Base-by-base conservation (phyloP, 169 alveolate species). In the Plasmodium vivax region DNA sequence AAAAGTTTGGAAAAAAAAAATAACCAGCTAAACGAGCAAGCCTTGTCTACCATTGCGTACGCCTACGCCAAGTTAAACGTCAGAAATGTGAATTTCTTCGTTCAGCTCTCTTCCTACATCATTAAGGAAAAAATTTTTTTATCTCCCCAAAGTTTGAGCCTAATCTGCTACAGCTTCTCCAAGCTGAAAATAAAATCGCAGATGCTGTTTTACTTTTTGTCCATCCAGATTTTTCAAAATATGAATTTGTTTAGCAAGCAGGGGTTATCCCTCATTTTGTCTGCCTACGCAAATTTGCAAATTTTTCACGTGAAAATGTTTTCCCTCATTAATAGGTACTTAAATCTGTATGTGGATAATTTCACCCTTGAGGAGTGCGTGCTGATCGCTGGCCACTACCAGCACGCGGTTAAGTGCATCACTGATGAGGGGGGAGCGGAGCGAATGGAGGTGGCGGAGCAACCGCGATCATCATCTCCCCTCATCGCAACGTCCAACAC, bases 101-200 rank as follows among this genome's bases (percentile, higher is more conserved):
- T 90, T 62, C 58, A 51, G 10, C 83, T 90, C 23, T 90, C 94
- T 62, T 90, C 94, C 34, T 81, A 90, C 83, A 62, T 90, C 73
- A 90, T 90, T 51, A 90, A 90, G 47, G 84, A 90, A 30, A 90
- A 90, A 71, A 81, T 90, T 27, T 36, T n/a, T 7, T 82, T 90
- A 79, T 90, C 94, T 19, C 58, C 94, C n/a, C 94, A 90, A 90
- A 90, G 94, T 68, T 90, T 90, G 81, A 90, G 94, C 43, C 72
- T 90, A 80, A 36, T 90, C 45, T 90, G 94, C 32, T 90, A 90
- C 36, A 80, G 92, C 12, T 90, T 80, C 51, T 90, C 94, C 27
- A 90, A 90, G 83, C 83, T 90, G 54, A 38, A 41, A 80, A 90
- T 90, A 43, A 90, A 90, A 62, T 90, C 94, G n/a, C 92, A 90